Percentiles rank a stretch among this genome's conserved stretches.
Conservation (phyloP, 768 basidiomycete species). For the Mycena venus region DNA sequence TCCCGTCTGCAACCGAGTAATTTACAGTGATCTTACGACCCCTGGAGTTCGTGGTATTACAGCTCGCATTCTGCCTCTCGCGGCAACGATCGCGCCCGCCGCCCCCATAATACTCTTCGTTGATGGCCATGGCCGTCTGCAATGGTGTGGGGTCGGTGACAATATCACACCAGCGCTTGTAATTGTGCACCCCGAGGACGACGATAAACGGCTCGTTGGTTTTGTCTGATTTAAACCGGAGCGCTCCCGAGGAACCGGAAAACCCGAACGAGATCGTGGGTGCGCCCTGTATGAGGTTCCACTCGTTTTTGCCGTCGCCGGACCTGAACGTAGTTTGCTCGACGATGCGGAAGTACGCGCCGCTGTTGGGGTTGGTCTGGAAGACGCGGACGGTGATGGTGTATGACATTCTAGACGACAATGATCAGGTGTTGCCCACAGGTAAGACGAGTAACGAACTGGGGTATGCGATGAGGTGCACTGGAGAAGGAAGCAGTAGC, state of each 20-base stretch:
- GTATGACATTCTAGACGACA: conserved; percentile 17
- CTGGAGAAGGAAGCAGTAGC: conserved; percentile 14
- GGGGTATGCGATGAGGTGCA: conserved; percentile 13
- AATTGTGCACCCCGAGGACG: conserved; percentile 11
- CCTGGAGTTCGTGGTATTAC: not conserved
- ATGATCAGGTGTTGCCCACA: conserved; percentile 15
- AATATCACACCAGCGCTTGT: conserved; percentile 19
- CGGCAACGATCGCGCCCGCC: conserved; percentile 5
- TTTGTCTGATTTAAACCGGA: conserved; percentile 17
- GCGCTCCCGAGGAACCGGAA: conserved; percentile 11
- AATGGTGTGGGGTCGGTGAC: conserved; percentile 3
- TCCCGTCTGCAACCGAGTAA: conserved; percentile 14
- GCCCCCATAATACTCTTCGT: conserved; percentile 13
- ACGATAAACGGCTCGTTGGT: conserved; percentile 11
- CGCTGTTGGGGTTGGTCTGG: conserved; percentile 15
- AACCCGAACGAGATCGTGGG: conserved; percentile 7
- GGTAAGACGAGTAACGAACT: conserved; percentile 12
- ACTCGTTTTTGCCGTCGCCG: conserved; percentile 6
- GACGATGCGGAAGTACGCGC: conserved; percentile 13
- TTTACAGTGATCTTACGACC: conserved; percentile 9
- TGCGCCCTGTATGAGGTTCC: conserved; percentile 11
- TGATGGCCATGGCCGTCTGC: conserved; percentile 18
- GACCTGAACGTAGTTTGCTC: conserved; percentile 7
- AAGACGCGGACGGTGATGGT: conserved; percentile 21
- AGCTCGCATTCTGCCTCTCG: conserved; percentile 13